Evolutionary conservation across 2,329 filamentous ascomycete genomes (phyloP).

Genomic region (Thielaviopsis cerberus): DNA sequence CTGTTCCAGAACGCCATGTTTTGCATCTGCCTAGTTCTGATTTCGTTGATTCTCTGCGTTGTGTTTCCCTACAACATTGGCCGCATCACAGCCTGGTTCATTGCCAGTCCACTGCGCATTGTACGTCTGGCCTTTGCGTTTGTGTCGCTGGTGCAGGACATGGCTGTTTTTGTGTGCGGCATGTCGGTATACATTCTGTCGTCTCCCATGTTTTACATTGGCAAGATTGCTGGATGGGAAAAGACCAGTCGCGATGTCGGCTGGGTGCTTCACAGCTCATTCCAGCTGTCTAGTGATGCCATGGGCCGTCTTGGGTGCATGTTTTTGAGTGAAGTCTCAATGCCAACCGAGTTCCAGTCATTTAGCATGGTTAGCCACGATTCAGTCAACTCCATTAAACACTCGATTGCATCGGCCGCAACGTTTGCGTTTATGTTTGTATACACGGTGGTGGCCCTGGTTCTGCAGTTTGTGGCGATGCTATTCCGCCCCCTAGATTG

Average conservation of each 20-base stretch:
- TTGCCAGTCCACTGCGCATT: slow-evolving; percentile 64
- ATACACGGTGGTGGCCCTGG: background rate
- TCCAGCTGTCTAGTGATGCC: background rate
- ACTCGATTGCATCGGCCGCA: slow-evolving; percentile 13
- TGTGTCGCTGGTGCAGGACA: slow-evolving; percentile 66
- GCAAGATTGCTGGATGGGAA: slow-evolving; percentile 9
- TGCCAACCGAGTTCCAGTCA: slow-evolving; percentile 43
- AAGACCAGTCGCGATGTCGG: slow-evolving; percentile 14
- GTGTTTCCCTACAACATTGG: slow-evolving; percentile 87
- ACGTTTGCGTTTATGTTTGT: background rate
- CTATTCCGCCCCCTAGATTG: background rate
- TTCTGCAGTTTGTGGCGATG: background rate
- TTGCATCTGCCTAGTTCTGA: slow-evolving; percentile 72
- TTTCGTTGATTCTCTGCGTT: slow-evolving; percentile 69
- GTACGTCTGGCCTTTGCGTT: slow-evolving; percentile 52
- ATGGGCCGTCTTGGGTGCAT: background rate
- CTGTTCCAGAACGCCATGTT: slow-evolving; percentile 91
- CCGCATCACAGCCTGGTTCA: slow-evolving; percentile 59
- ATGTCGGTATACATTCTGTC: slow-evolving; percentile 15
- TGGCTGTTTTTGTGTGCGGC: slow-evolving; percentile 46
- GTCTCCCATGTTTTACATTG: slow-evolving; percentile 7
- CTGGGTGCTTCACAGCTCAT: background rate
- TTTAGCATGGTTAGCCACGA: slow-evolving; percentile 63
- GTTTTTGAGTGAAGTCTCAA: background rate
- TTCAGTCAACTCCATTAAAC: slow-evolving; percentile 43